These are phyloP conservation scores for Phyllosticta citribraziliensis DNA, from an alignment of 2,329 filamentous ascomycete genomes.

Conservation along the genomic window DNA sequence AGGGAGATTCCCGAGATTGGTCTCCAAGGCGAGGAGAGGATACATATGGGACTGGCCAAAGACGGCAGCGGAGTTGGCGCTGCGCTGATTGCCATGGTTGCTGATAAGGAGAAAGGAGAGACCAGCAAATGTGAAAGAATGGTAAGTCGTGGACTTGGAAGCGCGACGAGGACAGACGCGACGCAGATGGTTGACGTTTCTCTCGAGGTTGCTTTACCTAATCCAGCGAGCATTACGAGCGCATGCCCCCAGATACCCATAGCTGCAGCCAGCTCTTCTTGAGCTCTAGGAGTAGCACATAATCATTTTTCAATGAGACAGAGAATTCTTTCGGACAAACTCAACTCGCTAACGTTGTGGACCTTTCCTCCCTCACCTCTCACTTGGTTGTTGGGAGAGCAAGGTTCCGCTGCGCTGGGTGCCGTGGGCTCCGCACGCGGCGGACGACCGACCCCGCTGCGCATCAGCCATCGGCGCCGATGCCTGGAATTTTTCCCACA, in stretches of 20 bases:
- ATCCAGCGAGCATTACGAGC: background rate
- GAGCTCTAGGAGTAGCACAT: background rate
- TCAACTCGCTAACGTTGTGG: no score
- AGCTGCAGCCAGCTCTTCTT: background rate
- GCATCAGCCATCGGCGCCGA: constrained; percentile 7
- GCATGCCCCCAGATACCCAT: background rate
- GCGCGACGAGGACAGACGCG: background rate
- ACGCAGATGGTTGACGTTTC: background rate
- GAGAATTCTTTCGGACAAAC: no score
- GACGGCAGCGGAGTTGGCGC: constrained; percentile 94
- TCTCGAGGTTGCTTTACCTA: background rate
- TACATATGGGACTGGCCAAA: constrained; percentile 95
- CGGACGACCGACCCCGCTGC: constrained; percentile 1
- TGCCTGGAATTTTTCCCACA: constrained; percentile 6
- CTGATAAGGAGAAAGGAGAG: constrained; percentile 40
- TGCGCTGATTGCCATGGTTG: constrained; percentile 85
- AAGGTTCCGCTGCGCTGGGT: background rate
- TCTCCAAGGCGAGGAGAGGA: constrained; percentile 65
- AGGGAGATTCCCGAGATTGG: constrained; percentile 69
- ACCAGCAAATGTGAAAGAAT: background rate
- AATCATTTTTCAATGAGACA: no score
- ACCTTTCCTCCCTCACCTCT: background rate
- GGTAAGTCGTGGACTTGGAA: background rate
- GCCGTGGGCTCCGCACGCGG: background rate
- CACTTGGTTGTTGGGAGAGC: background rate